These are phyloP conservation scores for Podila epigama DNA, from an alignment of 192 early-diverging fungal genomes.

Conservation along the genomic window DNA sequence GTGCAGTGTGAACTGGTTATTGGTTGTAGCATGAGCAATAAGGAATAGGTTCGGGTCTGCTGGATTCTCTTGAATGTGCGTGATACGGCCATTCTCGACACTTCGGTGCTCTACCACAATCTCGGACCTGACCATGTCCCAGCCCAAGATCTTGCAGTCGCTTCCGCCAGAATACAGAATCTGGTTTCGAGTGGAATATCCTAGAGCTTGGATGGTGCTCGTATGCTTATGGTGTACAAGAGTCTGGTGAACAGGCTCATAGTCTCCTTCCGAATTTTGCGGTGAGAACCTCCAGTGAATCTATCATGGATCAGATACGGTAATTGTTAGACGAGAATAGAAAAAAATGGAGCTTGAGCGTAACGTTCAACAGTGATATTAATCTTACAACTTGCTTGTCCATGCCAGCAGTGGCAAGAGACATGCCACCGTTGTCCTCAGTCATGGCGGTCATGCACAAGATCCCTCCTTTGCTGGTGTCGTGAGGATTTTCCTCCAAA, in stretches of 20 bases:
- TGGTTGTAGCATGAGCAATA: constrained; percentile 16
- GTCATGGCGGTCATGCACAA: constrained; percentile 18
- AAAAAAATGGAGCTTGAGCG: not conserved
- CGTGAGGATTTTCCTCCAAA: constrained; percentile 22
- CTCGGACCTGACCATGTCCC: constrained; percentile 31
- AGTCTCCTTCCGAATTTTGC: constrained; percentile 11
- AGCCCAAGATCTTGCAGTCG: constrained; percentile 32
- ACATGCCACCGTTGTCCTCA: constrained; percentile 6
- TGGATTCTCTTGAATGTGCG: constrained; percentile 21
- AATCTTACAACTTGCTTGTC: constrained; percentile 48
- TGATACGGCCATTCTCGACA: constrained; percentile 19
- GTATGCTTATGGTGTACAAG: constrained; percentile 28
- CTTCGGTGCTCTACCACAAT: constrained; percentile 24
- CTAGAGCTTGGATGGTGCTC: constrained; percentile 27
- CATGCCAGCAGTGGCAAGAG: constrained; percentile 20
- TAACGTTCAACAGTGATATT: not conserved
- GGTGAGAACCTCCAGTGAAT: constrained; percentile 26
- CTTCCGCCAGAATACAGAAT: constrained; percentile 26
- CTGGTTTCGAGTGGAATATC: constrained; percentile 6
- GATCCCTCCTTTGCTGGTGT: constrained; percentile 23
- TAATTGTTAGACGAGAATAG: not conserved
- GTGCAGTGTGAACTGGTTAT: constrained; percentile 32
- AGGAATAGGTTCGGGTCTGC: constrained; percentile 27
- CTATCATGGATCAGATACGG: not conserved
- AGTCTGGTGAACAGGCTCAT: constrained; percentile 5